Percentiles rank a stretch among this genome's conserved stretches.
phyloP scores from a whole-genome alignment of 306 rosid species.

The Quercus robur region DNA sequence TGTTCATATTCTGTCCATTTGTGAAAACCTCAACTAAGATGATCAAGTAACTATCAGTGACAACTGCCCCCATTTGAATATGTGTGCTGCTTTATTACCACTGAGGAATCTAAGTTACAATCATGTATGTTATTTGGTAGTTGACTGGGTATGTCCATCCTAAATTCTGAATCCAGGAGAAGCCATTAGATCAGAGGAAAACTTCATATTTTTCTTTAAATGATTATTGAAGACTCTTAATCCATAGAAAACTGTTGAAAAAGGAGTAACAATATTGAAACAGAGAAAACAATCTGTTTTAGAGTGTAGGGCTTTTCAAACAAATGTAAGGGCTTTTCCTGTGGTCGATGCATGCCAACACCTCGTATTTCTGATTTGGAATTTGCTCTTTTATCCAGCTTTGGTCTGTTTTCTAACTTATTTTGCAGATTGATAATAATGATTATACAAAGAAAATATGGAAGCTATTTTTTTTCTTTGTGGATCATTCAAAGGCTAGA shows the following conservation, averaged over 20 bases:
- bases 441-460: neutral
- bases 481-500: slow-evolving; percentile 6
- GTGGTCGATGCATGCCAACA: neutral
- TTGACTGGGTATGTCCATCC: neutral
- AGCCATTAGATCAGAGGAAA: neutral
- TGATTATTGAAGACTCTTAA: neutral
- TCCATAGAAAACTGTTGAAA: neutral
- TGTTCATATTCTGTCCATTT: neutral
- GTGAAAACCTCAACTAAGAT: neutral
- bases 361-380: neutral
- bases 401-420: neutral
- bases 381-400: neutral
- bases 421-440: neutral
- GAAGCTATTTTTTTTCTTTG: neutral
- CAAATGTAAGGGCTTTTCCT: neutral
- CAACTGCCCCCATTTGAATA: neutral
- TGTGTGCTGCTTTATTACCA: neutral
- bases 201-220: neutral
- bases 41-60: neutral
- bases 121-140: neutral
- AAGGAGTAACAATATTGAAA: neutral
- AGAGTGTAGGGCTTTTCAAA: slow-evolving; percentile 14
- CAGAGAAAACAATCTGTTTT: neutral
- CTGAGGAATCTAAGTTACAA: neutral
- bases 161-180: neutral